These are phyloP conservation scores for Malassezia caprae DNA, from an alignment of 1,284 basidiomycete genomes.

Conservation along the genomic window DNA sequence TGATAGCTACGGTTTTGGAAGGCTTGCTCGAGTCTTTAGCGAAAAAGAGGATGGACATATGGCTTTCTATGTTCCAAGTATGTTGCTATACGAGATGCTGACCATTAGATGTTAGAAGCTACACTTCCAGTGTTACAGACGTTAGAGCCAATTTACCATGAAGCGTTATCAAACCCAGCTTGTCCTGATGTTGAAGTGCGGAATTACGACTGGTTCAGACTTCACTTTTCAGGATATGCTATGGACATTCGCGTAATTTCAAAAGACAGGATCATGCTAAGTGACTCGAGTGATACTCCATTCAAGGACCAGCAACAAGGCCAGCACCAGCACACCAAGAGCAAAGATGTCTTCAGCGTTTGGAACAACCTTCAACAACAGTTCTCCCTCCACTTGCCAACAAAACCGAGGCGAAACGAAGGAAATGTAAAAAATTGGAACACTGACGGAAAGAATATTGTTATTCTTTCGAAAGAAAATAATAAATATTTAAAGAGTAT, in stretches of 20 bases:
- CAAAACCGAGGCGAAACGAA: background rate
- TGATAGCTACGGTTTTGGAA: background rate
- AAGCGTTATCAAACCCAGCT: background rate
- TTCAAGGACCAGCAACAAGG: too few species aligned
- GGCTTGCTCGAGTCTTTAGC: background rate
- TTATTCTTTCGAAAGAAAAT: background rate
- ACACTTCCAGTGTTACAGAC: background rate
- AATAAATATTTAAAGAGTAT: background rate
- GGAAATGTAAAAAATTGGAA: background rate
- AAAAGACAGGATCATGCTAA: background rate
- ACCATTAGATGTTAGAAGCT: background rate
- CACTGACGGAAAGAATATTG: background rate
- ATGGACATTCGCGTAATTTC: background rate
- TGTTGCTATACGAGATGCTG: background rate
- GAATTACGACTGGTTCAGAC: background rate
- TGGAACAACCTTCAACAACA: background rate
- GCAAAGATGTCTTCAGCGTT: background rate
- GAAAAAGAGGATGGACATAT: background rate
- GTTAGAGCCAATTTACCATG: background rate
- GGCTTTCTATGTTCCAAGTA: constrained; percentile 4
- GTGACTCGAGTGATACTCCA: background rate
- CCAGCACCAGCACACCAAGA: background rate
- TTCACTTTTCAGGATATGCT: background rate
- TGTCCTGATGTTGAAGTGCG: background rate
- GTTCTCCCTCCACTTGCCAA: background rate